Base-by-base conservation (phyloP, 352 stramenopile species). In the Globisporangium uncinulatum region DNA sequence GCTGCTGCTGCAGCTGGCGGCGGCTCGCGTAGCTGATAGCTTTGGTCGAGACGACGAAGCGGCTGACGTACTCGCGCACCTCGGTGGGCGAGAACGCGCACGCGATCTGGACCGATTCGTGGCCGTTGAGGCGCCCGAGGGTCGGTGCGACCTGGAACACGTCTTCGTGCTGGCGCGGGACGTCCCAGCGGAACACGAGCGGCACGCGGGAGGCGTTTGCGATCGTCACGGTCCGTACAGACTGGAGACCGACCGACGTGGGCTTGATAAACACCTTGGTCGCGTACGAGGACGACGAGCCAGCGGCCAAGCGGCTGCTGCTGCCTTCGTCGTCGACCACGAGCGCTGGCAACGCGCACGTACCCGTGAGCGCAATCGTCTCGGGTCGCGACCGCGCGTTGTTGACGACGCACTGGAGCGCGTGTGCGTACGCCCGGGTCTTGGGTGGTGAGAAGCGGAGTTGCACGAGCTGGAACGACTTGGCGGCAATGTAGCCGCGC, bases 141-240 rank as follows among this genome's bases (percentile, higher is more conserved):
- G 79, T 76, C 0, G 89, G 87, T 0, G 66, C 73, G 20, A 96
- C 62, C 4, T 70, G 62, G 47, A 97, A 92, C 1, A 88, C 67
- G 43, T 66, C 65, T 13, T 84, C 52, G 47, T 87, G 63, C 46
- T 80, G 76, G 45, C 62, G 54, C 31, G 87, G 85, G 3, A 96
- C 47, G 6, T 88, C 71, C 71, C 79, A 93, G n/a, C 74, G 71
- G 63, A 84, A 96, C 37, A 95, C 82, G 10, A 96, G 76, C 15
- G 90, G 90, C 42, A 97, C 76, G 4, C 90, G 79, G 32, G 87
- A 95, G 10, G 58, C 67, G 58, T 97, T 97, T 3, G 79, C 48
- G 21, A 97, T 61, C 17, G 73, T 57, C 17, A 96, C 65, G 0
- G 67, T 61, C 1, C 76, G 70, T 7, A 67, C 47, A 4, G 85